A percentile compares a stretch with the other conserved stretches of the same genome.
Conservation (phyloP, 2,329 filamentous ascomycete species). For the Aspergillus ruber region DNA sequence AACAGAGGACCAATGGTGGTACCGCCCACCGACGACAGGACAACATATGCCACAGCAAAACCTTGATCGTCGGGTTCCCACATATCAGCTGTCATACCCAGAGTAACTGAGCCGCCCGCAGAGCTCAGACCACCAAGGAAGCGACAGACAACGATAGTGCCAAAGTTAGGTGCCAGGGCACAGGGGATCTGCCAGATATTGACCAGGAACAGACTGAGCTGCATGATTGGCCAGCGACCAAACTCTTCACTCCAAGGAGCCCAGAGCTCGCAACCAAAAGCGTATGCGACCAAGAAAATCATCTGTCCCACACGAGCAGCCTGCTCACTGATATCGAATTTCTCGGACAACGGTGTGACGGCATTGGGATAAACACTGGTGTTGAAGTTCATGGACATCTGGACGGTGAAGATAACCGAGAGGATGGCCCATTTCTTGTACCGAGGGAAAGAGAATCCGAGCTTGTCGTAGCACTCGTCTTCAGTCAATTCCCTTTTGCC, state of each 20-base stretch:
- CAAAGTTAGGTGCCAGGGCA: conserved; percentile 66
- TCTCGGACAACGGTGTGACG: conserved; percentile 56
- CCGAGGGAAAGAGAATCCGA: conserved; percentile 54
- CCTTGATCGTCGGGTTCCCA: conserved; percentile 65
- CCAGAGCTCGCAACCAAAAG: conserved; percentile 82
- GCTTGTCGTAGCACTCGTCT: conserved; percentile 55
- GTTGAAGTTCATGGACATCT: conserved; percentile 75
- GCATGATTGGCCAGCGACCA: conserved; percentile 69
- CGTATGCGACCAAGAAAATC: conserved; percentile 71
- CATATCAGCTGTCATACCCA: conserved; percentile 70
- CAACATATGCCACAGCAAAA: conserved; percentile 68
- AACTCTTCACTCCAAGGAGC: conserved; percentile 81
- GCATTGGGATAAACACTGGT: conserved; percentile 66
- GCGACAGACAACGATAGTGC: conserved; percentile 60
- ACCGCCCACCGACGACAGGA: conserved; percentile 72
- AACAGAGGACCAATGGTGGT: conserved; percentile 56
- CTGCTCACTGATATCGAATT: conserved; percentile 63
- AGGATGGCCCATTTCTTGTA: conserved; percentile 66
- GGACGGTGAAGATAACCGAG: conserved; percentile 64
- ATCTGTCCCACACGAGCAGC: conserved; percentile 66
- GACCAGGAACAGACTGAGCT: conserved; percentile 65
- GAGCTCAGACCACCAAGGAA: conserved; percentile 63
- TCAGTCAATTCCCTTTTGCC: conserved; percentile 39
- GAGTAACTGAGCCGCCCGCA: conserved; percentile 64
- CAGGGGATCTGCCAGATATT: conserved; percentile 73